A percentile compares a stretch with the other conserved stretches of the same genome.
phyloP scores from a whole-genome alignment of 106 monocot genomes.

The Allium cepa region DNA sequence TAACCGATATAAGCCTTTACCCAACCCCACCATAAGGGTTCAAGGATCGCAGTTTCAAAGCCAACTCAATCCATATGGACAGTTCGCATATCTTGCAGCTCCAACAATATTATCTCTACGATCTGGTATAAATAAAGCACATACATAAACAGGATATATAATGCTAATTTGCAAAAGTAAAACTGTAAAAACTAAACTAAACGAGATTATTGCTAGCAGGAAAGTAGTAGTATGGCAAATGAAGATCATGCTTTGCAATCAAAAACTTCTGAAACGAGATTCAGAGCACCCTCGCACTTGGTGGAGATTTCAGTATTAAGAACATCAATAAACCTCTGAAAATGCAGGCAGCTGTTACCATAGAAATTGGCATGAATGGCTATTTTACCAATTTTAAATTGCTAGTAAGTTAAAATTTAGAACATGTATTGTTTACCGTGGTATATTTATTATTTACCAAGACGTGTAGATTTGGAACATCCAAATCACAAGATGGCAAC shows the following conservation, averaged over 20 bases:
- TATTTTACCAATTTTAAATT: no score
- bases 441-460: conserved; percentile 9
- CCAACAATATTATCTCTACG: conserved; percentile 74
- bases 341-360: not conserved
- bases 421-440: no score
- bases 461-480: conserved; percentile 3
- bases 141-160: conserved; percentile 1
- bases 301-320: conserved; percentile 55
- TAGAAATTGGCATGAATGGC: no score
- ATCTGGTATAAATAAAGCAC: conserved; percentile 33
- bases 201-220: not conserved
- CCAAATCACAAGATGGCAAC: not conserved
- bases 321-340: conserved; percentile 99
- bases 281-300: conserved; percentile 69
- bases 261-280: conserved; percentile 50
- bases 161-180: not conserved
- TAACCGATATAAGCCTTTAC: conserved; percentile 11
- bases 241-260: conserved; percentile 65
- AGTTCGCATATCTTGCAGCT: conserved; percentile 69
- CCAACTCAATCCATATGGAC: conserved; percentile 93
- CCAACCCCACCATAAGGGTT: conserved; percentile 67
- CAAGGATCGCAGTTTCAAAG: conserved; percentile 52
- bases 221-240: no score
- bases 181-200: not conserved
- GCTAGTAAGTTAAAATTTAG: no score